Evolutionary conservation across 768 basidiomycete genomes (phyloP).

Genomic region (Scleroderma citrinum): DNA sequence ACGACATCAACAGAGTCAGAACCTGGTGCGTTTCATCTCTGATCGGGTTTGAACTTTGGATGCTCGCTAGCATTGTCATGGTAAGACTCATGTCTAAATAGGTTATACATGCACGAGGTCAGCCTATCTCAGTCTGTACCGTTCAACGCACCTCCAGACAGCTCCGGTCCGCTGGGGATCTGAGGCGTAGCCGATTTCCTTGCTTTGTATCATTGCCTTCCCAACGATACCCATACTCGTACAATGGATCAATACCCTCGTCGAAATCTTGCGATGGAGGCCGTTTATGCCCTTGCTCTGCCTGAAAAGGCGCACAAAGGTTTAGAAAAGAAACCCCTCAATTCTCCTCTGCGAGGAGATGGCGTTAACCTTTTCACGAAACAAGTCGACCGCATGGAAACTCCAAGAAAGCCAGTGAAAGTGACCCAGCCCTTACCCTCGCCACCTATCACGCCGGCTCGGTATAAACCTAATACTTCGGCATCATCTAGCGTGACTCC

Average conservation of each 20-base stretch:
- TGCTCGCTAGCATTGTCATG: too few species aligned
- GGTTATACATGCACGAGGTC: too few species aligned
- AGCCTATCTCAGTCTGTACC: background rate
- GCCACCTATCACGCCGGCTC: slow-evolving; percentile 3
- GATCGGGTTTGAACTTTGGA: too few species aligned
- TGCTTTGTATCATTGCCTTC: slow-evolving; percentile 9
- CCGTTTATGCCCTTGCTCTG: slow-evolving; percentile 30
- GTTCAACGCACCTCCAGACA: slow-evolving; percentile 8
- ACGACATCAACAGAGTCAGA: slow-evolving; percentile 47
- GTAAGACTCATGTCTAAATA: too few species aligned
- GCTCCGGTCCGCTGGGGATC: slow-evolving; percentile 1
- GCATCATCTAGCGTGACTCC: background rate
- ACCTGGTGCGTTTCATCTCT: slow-evolving; percentile 60
- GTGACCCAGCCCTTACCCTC: background rate
- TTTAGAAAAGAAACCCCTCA: slow-evolving; percentile 10
- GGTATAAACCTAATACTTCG: slow-evolving; percentile 28
- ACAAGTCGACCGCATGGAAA: too few species aligned
- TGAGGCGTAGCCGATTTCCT: slow-evolving; percentile 4
- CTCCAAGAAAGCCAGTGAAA: background rate
- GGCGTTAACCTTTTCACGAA: background rate
- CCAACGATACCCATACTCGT: background rate
- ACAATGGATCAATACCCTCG: background rate
- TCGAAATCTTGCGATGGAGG: slow-evolving; percentile 3
- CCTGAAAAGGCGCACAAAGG: slow-evolving; percentile 12
- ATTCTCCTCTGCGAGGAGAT: background rate